Evolutionary conservation across 129 eudicot species (phyloP).

Genomic region (Flaveria sonorensis): DNA sequence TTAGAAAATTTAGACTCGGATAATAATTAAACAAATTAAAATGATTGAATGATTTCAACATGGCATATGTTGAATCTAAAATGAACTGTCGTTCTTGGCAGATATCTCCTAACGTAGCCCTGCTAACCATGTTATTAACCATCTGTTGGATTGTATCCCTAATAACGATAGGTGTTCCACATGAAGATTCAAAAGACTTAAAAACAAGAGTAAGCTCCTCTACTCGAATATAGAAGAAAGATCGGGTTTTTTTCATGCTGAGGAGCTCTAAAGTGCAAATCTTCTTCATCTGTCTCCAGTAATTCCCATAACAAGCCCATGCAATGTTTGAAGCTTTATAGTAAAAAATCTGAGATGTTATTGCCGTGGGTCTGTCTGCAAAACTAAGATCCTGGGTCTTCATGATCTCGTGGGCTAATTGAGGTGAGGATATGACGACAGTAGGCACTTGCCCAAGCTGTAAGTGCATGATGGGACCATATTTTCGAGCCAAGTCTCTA

Average conservation of each 20-base stretch:
- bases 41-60: conserved; percentile 4
- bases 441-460: conserved; percentile 25
- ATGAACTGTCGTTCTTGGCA: conserved; percentile 1
- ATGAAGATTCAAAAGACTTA: neutral
- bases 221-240: conserved; percentile 23
- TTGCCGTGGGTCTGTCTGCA: neutral
- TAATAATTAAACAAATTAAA: neutral
- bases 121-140: conserved; percentile 32
- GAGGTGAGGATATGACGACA: conserved; percentile 8
- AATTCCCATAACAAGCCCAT: conserved; percentile 28
- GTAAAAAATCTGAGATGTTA: conserved; percentile 21
- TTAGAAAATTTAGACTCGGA: neutral
- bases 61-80: neutral
- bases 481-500: conserved; percentile 5
- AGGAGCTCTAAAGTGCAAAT: conserved; percentile 30
- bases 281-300: conserved; percentile 39
- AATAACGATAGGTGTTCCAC: neutral
- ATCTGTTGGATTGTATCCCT: conserved; percentile 16
- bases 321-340: conserved; percentile 22
- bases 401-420: conserved; percentile 2
- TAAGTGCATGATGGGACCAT: conserved; percentile 19
- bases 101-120: conserved; percentile 32
- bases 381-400: conserved; percentile 19
- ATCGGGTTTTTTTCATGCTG: conserved; percentile 19
- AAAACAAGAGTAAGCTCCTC: conserved; percentile 10